phyloP scores from a whole-genome alignment of 805 yeast genomes.

The Wickerhamiella azyma region DNA sequence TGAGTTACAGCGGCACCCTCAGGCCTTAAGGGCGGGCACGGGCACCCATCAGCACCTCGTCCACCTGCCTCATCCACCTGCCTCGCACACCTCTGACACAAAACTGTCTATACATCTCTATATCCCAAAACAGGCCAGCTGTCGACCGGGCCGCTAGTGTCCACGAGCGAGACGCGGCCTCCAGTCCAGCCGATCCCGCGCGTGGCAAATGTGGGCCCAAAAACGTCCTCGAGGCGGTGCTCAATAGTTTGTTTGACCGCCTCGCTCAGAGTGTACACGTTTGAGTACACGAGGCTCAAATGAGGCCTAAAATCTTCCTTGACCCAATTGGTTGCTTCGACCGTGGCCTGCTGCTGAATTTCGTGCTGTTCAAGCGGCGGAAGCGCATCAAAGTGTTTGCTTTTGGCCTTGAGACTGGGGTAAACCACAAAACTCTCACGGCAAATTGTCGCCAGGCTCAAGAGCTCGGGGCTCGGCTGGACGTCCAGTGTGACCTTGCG shows the following conservation, averaged over 20 bases:
- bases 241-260: constrained; percentile 51
- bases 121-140: constrained; percentile 55
- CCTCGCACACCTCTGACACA: too few relatives aligned
- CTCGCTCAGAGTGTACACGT: constrained; percentile 48
- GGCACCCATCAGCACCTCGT: too few relatives aligned
- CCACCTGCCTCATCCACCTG: too few relatives aligned
- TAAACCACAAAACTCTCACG: constrained; percentile 25
- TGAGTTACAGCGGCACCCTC: too few relatives aligned
- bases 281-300: constrained; percentile 54
- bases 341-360: constrained; percentile 26
- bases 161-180: constrained; percentile 52
- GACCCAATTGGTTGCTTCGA: constrained; percentile 45
- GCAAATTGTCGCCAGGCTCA: constrained; percentile 35
- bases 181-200: constrained; percentile 47
- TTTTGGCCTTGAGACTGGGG: constrained; percentile 16
- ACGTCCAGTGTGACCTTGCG: constrained; percentile 42
- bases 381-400: constrained; percentile 20
- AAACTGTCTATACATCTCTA: constrained; percentile 17
- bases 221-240: constrained; percentile 50
- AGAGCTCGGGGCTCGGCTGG: constrained; percentile 32
- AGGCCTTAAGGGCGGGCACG: too few relatives aligned
- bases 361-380: constrained; percentile 18
- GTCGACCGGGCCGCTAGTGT: constrained; percentile 45
- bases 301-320: constrained; percentile 55
- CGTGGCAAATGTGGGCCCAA: constrained; percentile 34